phyloP scores from a whole-genome alignment of 1,139 yeast species.

The Scheffersomyces parashehatae region DNA sequence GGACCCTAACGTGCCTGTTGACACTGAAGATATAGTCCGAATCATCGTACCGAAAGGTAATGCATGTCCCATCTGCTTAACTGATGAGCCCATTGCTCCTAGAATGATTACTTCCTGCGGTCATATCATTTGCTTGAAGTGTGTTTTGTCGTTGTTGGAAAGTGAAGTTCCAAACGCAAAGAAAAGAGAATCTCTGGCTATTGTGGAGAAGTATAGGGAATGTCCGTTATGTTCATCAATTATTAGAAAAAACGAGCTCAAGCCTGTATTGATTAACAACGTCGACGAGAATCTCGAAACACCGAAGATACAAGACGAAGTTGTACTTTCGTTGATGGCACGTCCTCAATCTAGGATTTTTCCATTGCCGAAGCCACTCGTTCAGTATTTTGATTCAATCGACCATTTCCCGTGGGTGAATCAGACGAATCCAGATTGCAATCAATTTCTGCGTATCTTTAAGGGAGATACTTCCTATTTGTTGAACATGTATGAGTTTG shows the following conservation, averaged over 20 bases:
- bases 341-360: slow-evolving; percentile 61
- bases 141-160: slow-evolving; percentile 71
- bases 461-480: slow-evolving; percentile 61
- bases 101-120: slow-evolving; percentile 91
- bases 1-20: slow-evolving; percentile 77
- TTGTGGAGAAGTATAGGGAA: slow-evolving; percentile 58
- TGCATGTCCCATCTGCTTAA: slow-evolving; percentile 88
- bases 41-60: slow-evolving; percentile 74
- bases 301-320: slow-evolving; percentile 63
- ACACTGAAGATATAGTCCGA: slow-evolving; percentile 61
- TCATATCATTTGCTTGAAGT: slow-evolving; percentile 83
- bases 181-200: slow-evolving; percentile 36
- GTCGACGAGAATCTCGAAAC: slow-evolving; percentile 58
- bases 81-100: slow-evolving; percentile 86
- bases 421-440: slow-evolving; percentile 22
- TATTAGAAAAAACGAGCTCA: slow-evolving; percentile 57
- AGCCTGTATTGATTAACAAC: slow-evolving; percentile 67
- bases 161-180: slow-evolving; percentile 49
- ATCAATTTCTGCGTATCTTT: slow-evolving; percentile 54
- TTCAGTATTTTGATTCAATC: slow-evolving; percentile 24
- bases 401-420: slow-evolving; percentile 35
- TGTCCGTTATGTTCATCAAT: slow-evolving; percentile 86
- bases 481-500: slow-evolving; percentile 54
- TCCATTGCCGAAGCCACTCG: slow-evolving; percentile 58
- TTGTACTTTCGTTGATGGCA: slow-evolving; percentile 68